These are phyloP conservation scores for Colletotrichum euphorbiae DNA, from an alignment of 2,329 filamentous ascomycete genomes.

Conservation along the genomic window DNA sequence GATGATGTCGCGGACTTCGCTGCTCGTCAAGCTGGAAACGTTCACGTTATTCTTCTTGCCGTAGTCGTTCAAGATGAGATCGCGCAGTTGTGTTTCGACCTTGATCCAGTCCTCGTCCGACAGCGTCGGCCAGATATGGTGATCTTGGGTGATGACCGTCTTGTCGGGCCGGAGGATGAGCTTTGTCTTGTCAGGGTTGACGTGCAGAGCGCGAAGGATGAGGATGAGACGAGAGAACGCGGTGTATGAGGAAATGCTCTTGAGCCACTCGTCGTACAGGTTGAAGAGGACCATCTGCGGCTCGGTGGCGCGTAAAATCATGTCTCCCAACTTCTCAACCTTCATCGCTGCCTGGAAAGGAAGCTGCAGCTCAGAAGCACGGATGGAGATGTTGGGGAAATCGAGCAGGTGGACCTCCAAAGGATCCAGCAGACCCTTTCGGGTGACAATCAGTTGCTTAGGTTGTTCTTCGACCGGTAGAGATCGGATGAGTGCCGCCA, in stretches of 20 bases:
- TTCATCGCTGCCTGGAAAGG: slow-evolving; percentile 99
- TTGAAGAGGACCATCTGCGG: slow-evolving; percentile 99
- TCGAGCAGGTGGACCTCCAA: slow-evolving; percentile 97
- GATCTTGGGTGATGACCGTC: slow-evolving; percentile 97
- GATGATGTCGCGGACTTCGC: slow-evolving; percentile 98
- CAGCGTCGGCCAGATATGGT: slow-evolving; percentile 97
- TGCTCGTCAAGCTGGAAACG: slow-evolving; percentile 93
- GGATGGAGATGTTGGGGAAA: slow-evolving; percentile 99
- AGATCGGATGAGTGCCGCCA: slow-evolving; percentile 94
- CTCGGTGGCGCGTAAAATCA: slow-evolving; percentile 97
- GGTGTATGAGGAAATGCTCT: slow-evolving; percentile 98
- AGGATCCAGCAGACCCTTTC: slow-evolving; percentile 96
- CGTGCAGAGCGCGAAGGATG: slow-evolving; percentile 93
- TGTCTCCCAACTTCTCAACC: slow-evolving; percentile 98
- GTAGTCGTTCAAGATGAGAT: slow-evolving; percentile 97
- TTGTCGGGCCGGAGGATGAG: slow-evolving; percentile 94
- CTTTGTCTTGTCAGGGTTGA: slow-evolving; percentile 99
- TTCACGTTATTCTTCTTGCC: slow-evolving; percentile 99
- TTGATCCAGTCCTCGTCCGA: slow-evolving; percentile 99
- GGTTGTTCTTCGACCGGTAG: slow-evolving; percentile 97
- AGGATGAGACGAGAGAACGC: slow-evolving; percentile 95
- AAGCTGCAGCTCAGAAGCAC: slow-evolving; percentile 94
- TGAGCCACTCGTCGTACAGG: slow-evolving; percentile 97
- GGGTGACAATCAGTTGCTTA: slow-evolving; percentile 97
- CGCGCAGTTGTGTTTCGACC: slow-evolving; percentile 95